Conservation (phyloP, 2,329 filamentous ascomycete genomes). For the Colletotrichum sp. region DNA sequence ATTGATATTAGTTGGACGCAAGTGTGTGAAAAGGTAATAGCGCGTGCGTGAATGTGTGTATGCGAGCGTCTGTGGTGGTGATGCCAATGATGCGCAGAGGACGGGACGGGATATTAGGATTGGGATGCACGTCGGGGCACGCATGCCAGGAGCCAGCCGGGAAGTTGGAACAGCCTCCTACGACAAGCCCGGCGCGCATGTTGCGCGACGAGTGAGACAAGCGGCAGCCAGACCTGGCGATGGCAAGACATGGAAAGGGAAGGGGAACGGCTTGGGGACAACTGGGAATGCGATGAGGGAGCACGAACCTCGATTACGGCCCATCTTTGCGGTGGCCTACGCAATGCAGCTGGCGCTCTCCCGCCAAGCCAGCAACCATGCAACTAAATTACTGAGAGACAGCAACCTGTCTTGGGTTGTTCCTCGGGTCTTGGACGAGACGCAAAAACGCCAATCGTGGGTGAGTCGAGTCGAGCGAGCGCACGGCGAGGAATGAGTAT, state of each 20-base stretch:
- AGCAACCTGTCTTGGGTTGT: not conserved
- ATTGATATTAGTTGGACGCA: not conserved
- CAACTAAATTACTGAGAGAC: slow-evolving; percentile 22
- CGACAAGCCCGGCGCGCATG: not conserved
- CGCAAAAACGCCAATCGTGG: not conserved
- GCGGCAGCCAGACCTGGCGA: not conserved
- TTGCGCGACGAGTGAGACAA: not conserved
- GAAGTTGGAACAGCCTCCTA: not conserved
- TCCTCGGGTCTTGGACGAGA: not conserved
- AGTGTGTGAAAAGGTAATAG: not conserved
- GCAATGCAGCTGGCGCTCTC: not conserved
- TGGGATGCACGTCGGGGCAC: not conserved
- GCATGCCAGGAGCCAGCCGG: not conserved
- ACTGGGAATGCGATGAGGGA: slow-evolving; percentile 4
- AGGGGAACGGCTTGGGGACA: not conserved
- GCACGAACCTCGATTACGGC: slow-evolving; percentile 21
- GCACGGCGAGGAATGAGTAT: slow-evolving; percentile 12
- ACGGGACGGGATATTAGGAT: not conserved
- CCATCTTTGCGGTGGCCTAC: slow-evolving; percentile 10
- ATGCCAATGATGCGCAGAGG: not conserved
- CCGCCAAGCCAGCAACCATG: slow-evolving; percentile 20
- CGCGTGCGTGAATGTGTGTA: not conserved
- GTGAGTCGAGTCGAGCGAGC: not conserved
- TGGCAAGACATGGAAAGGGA: not conserved
- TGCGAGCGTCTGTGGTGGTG: not conserved